A percentile compares a stretch with the other conserved stretches of the same genome.
phyloP scores from a whole-genome alignment of 345 rosid genomes.

The Aquilaria malaccensis region DNA sequence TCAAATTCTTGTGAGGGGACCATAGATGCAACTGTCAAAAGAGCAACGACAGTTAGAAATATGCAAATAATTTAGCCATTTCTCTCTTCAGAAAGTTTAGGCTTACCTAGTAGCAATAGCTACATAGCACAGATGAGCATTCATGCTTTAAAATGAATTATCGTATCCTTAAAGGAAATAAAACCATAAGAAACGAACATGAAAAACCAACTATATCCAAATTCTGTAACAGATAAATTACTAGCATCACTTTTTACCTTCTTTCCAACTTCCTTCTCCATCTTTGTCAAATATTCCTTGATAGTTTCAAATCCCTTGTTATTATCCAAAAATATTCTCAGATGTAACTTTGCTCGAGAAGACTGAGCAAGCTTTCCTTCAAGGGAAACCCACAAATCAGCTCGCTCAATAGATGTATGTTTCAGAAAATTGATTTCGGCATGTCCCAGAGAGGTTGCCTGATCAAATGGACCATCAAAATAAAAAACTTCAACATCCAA shows the following conservation, averaged over 20 bases:
- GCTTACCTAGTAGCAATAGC: not conserved
- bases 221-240: not conserved
- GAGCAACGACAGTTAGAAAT: constrained; percentile 12
- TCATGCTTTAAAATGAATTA: too few species aligned
- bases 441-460: constrained; percentile 79
- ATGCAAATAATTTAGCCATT: not conserved
- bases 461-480: constrained; percentile 92
- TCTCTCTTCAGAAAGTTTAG: not conserved
- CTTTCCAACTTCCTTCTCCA: constrained; percentile 93
- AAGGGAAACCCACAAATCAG: constrained; percentile 69
- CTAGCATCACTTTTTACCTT: constrained; percentile 40
- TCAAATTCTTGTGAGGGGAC: constrained; percentile 70
- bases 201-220: not conserved
- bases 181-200: not conserved
- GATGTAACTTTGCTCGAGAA: constrained; percentile 67
- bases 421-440: constrained; percentile 83
- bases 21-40: constrained; percentile 57
- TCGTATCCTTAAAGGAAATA: too few species aligned
- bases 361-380: constrained; percentile 85
- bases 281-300: constrained; percentile 65
- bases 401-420: constrained; percentile 60
- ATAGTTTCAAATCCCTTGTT: constrained; percentile 70
- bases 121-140: too few species aligned
- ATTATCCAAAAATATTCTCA: constrained; percentile 76
- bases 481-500: constrained; percentile 83